A percentile compares a stretch with the other conserved stretches of the same genome.
Evolutionary conservation across 2,329 filamentous ascomycete genomes (phyloP).

Genomic region (Trichophyton schoenleinii): DNA sequence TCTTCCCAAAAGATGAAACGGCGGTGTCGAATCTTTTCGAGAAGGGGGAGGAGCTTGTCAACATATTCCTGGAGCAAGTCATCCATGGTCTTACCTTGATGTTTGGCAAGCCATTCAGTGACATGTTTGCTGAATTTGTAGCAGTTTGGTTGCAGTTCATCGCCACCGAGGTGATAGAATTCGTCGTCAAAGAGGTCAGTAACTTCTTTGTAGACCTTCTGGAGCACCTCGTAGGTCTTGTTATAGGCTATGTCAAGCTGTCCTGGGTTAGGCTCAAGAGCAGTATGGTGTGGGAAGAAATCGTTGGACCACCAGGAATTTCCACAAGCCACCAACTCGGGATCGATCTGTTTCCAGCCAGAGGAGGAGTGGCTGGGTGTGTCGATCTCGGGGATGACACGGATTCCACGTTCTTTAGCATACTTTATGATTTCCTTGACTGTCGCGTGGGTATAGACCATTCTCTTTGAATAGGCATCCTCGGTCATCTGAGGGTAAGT

Average conservation of each 20-base stretch:
- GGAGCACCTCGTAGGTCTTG: constrained; percentile 43
- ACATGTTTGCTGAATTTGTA: constrained; percentile 45
- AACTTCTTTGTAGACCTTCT: constrained; percentile 43
- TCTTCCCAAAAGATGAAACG: constrained; percentile 49
- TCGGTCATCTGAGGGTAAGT: constrained; percentile 41
- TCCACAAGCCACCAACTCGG: constrained; percentile 43
- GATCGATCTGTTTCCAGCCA: constrained; percentile 46
- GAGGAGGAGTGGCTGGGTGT: constrained; percentile 48
- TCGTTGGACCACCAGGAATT: constrained; percentile 52
- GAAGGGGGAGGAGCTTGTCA: constrained; percentile 41
- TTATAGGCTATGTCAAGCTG: constrained; percentile 45
- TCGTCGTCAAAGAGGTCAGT: constrained; percentile 40
- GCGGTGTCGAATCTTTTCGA: constrained; percentile 35
- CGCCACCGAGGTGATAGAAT: constrained; percentile 45
- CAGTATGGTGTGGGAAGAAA: constrained; percentile 42
- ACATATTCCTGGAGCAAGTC: constrained; percentile 45
- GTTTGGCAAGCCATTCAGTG: constrained; percentile 39
- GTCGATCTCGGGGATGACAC: constrained; percentile 49
- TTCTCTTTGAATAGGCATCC: constrained; percentile 41
- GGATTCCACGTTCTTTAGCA: constrained; percentile 43
- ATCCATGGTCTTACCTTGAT: constrained; percentile 39
- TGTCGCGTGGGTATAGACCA: constrained; percentile 35
- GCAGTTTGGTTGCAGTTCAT: constrained; percentile 44
- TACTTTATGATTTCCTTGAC: constrained; percentile 38
- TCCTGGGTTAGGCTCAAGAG: constrained; percentile 44